Evolutionary conservation across 2,329 filamentous ascomycete species (phyloP).

Genomic region (Celoporthe dispersa): DNA sequence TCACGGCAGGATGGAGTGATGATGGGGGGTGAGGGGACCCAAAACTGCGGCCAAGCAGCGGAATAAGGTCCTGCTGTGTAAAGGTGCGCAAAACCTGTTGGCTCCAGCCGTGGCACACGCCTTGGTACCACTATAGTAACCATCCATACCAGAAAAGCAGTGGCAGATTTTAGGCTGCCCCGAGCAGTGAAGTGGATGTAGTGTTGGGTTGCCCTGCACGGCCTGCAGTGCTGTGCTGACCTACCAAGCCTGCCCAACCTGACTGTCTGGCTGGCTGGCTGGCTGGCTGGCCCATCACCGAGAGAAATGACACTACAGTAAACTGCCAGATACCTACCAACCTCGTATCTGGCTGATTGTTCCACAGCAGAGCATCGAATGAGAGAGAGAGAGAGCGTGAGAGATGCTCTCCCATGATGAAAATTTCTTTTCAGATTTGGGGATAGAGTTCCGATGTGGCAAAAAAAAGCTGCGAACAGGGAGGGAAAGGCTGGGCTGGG

Average conservation of each 20-base stretch:
- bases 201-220: slow-evolving; percentile 1
- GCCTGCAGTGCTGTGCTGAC: not conserved
- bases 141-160: not conserved
- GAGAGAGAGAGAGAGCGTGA: no score
- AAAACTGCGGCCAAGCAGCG: slow-evolving; percentile 1
- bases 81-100: not conserved
- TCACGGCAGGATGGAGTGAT: not conserved
- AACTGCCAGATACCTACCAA: not conserved
- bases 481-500: not conserved
- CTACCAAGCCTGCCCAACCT: not conserved
- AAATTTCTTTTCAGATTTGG: not conserved
- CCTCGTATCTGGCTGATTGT: not conserved
- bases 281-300: not conserved
- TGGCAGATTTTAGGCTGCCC: not conserved
- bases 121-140: not conserved
- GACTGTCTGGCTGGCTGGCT: not conserved
- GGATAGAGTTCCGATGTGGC: not conserved
- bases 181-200: not conserved
- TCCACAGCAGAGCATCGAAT: not conserved
- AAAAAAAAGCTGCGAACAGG: not conserved
- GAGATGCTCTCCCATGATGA: no score
- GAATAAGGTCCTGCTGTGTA: not conserved
- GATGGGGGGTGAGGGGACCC: not conserved
- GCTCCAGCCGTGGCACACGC: not conserved
- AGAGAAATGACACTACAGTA: not conserved